Percentiles rank a stretch among this genome's conserved stretches.
phyloP scores from a whole-genome alignment of 2,329 filamentous ascomycete species.

The Elsinoe fawcettii region DNA sequence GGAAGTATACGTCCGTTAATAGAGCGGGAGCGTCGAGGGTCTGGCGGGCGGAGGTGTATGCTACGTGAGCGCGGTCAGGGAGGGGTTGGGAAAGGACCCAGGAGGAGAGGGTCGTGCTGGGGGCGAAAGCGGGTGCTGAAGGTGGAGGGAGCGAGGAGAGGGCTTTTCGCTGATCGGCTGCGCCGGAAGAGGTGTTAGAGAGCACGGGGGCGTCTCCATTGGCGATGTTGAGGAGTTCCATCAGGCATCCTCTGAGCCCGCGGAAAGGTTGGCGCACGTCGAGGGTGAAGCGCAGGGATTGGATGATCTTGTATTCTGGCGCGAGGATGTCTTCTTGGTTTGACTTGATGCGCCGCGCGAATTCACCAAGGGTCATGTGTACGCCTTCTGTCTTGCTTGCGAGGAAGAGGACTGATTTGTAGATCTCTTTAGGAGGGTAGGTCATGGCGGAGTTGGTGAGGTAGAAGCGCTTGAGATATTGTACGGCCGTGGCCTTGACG shows the following conservation, averaged over 20 bases:
- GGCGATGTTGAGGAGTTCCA: constrained; percentile 67
- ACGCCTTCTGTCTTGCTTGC: constrained; percentile 86
- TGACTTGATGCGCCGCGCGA: constrained; percentile 49
- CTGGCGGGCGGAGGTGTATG: constrained; percentile 65
- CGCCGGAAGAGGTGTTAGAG: constrained; percentile 14
- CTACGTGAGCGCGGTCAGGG: constrained; percentile 46
- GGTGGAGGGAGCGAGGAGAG: constrained; percentile 26
- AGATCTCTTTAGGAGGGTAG: constrained; percentile 81
- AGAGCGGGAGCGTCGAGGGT: constrained; percentile 66
- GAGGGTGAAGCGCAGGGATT: constrained; percentile 87
- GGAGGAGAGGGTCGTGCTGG: neutral
- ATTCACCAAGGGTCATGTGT: constrained; percentile 59
- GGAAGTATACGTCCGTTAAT: constrained; percentile 92
- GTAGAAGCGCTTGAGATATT: constrained; percentile 92
- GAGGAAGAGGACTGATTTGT: constrained; percentile 86
- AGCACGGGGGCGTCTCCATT: constrained; percentile 47
- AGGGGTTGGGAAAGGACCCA: constrained; percentile 20
- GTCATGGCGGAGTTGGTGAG: constrained; percentile 93
- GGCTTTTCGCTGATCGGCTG: constrained; percentile 24
- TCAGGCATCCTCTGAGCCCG: constrained; percentile 73
- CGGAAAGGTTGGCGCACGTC: constrained; percentile 88
- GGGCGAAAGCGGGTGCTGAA: neutral
- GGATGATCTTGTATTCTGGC: constrained; percentile 85
- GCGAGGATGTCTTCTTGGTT: constrained; percentile 74
- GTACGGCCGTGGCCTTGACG: constrained; percentile 68